Base-by-base conservation (phyloP, 257 asterid species). In the Osmanthus fragrans region DNA sequence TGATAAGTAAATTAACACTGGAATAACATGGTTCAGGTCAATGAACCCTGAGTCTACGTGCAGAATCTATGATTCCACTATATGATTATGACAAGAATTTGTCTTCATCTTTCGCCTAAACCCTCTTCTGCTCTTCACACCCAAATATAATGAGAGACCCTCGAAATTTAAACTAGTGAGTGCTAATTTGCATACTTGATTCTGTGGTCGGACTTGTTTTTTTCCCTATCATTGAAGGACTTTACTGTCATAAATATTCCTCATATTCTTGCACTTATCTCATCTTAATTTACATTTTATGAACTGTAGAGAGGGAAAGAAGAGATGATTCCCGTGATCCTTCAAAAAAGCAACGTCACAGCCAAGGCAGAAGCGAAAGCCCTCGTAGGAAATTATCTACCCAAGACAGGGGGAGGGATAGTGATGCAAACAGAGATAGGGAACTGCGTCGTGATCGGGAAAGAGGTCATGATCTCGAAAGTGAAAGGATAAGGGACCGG, bases 301-400 rank as follows among this genome's bases (percentile, higher is more conserved):
- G 75, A 71, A 69, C 82, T 83, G 87, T 87, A 87, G 92, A 79
- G 78, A 89, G 87, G 77, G 92, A 80, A 75, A 80, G 75, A 76
- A 89, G 87, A 69, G 91, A 88, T n/a, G 88, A 88, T 77, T 85
- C 89, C n/a, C 85, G 83, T 0, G 96, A 90, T 70, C 82, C 86
- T 56, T 78, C 84, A 73, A 87, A 85, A 80, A 94, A 90, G 86
- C 94, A 93, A 45, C 94, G 82, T 18, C 92, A 90, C 42, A 88
- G 96, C 87, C 82, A 86, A 54, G 92, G 97, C 80, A 76, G 87
- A 83, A 94, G 97, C 27, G 85, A 77, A 72, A 94, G 97, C 87
- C 96, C 97, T 29, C 94, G 58, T 39, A 77, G 91, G 79, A 91
- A 87, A 82, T 82, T 87, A 65, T 86, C 89, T 32, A 60, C 72